Evolutionary conservation across 257 asterid species (phyloP).

Genomic region (Solanum tarapatanum): DNA sequence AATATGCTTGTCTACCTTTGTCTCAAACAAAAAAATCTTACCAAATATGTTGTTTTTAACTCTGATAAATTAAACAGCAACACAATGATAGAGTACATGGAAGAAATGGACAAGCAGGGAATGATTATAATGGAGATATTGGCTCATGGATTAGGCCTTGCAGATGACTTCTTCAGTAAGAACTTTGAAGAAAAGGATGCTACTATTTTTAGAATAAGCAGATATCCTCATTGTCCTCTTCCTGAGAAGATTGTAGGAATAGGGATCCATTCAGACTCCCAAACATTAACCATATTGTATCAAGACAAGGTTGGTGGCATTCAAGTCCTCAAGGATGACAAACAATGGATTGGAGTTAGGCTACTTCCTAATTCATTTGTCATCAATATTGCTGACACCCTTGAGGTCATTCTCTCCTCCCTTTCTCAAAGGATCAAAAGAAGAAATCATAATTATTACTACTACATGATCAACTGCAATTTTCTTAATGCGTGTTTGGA

Average conservation of each 20-base stretch:
- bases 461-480: background rate
- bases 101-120: slow-evolving; percentile 14
- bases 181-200: slow-evolving; percentile 5
- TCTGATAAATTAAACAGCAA: background rate
- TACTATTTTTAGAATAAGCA: slow-evolving; percentile 4
- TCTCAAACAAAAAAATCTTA: background rate
- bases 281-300: slow-evolving; percentile 11
- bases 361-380: slow-evolving; percentile 11
- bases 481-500: background rate
- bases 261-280: slow-evolving; percentile 19
- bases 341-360: slow-evolving; percentile 8
- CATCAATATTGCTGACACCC: slow-evolving; percentile 21
- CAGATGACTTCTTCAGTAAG: slow-evolving; percentile 7
- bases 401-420: slow-evolving; percentile 6
- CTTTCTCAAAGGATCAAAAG: background rate
- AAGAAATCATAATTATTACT: background rate
- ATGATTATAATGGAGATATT: slow-evolving; percentile 9
- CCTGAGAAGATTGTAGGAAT: slow-evolving; percentile 7
- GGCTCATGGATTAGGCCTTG: slow-evolving; percentile 17
- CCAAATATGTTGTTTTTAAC: background rate
- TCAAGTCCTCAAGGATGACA: slow-evolving; percentile 5
- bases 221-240: slow-evolving; percentile 14
- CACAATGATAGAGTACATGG: slow-evolving; percentile 13
- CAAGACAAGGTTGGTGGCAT: slow-evolving; percentile 16
- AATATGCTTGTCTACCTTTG: background rate